Evolutionary conservation across 495 filamentous ascomycete species (phyloP), one percentile per base, ranked within the genome.

Genomic region (Hamigera avellanea): DNA sequence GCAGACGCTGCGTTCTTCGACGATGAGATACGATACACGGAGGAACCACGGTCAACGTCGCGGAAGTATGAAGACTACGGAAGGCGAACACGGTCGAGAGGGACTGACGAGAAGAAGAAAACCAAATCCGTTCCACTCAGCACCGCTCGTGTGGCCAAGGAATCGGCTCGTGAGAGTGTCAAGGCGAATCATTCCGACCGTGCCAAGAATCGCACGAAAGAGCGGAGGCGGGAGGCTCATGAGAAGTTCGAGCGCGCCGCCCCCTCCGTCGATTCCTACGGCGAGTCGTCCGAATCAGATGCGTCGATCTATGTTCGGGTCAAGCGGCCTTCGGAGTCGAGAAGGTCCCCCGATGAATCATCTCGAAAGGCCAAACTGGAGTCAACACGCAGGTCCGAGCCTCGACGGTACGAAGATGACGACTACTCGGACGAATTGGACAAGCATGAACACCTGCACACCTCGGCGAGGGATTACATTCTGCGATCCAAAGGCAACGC

Each of bases 171-270:
- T 27, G 54, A 59, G 10, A 52, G 32, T 19, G 36, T 46, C 13
- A 62, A 57, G 32, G 44, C 57, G 7, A 45, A 46, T 18, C 50
- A 57, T 40, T 44, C 54, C 29, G 56, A 56, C 34, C 54, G 50
- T 26, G 59, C 48, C 46, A 74, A 64, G 60, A 53, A 43, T 31
- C 62, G 58, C 43, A 73, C 68, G 43, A 75, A 66, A 51, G 70
- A 73, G 37, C 61, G 64, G 35, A 64, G 53, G 40, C 63, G 55
- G 36, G 66, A 71, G 19, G 43, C 49, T 5, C 63, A 60, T 10
- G 65, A 66, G 25, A 77, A 75, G 42, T 52, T 52, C 18, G 56
- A 55, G 12, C 28, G 42, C n/a, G 36, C 39, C 26, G 36, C 36
- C 19, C 40, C 53, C 4, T 57, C 56, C 40, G 45, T 45, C 8